Conservation (phyloP, 768 basidiomycete genomes). For the Mycena chlorophos region DNA sequence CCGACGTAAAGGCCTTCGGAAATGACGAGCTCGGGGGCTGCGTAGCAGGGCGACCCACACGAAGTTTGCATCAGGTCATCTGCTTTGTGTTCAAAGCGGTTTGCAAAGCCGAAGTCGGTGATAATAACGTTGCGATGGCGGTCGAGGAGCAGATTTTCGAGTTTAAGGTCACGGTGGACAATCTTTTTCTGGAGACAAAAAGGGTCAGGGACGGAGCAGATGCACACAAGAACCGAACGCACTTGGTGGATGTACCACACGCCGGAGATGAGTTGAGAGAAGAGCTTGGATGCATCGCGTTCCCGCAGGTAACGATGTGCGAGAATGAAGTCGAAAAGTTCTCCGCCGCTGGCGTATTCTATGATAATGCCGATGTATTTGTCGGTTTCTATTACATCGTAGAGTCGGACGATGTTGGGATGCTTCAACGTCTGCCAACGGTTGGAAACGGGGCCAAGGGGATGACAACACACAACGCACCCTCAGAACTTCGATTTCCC, state of each 20-base stretch:
- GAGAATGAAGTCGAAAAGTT: conserved; percentile 98
- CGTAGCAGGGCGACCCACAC: conserved; percentile 97
- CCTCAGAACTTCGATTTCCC: conserved; percentile 95
- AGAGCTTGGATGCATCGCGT: conserved; percentile 90
- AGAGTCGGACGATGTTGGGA: conserved; percentile 96
- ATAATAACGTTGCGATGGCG: conserved; percentile 98
- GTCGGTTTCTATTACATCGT: conserved; percentile 99
- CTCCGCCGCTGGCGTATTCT: conserved; percentile 97
- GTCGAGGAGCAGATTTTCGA: conserved; percentile 96
- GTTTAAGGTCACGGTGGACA: conserved; percentile 97
- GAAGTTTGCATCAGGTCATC: conserved; percentile 99
- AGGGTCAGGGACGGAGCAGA: neutral
- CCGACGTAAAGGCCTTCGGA: conserved; percentile 97
- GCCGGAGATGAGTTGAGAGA: conserved; percentile 96
- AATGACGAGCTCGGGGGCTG: conserved; percentile 96
- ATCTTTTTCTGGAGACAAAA: conserved; percentile 89
- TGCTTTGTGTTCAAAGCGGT: conserved; percentile 87
- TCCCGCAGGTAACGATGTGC: conserved; percentile 96
- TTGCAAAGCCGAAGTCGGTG: conserved; percentile 99
- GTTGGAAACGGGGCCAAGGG: conserved; percentile 2
- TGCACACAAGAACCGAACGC: neutral
- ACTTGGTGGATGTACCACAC: conserved; percentile 79
- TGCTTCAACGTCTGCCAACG: conserved; percentile 79
- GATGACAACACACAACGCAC: conserved; percentile 47
- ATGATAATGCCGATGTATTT: conserved; percentile 99